Base-by-base conservation (phyloP, 495 filamentous ascomycete genomes). In the Hypoxylon lenormandii region DNA sequence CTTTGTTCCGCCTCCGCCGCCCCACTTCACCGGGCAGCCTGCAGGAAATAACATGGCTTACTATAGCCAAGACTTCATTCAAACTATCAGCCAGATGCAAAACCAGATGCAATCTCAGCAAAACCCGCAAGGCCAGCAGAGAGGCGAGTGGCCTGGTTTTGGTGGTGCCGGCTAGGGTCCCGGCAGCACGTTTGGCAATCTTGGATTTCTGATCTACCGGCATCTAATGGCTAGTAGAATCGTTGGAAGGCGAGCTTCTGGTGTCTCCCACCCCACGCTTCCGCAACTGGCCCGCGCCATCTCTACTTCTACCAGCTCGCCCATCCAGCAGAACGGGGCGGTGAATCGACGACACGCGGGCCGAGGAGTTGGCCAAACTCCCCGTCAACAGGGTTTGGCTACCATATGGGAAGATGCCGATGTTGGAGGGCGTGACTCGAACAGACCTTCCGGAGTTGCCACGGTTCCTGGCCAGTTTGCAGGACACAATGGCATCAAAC, bases 51-150 rank as follows among this genome's bases (percentile, higher is more conserved):
- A 48, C 18, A 11, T 33, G 30, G 40, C 71, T 36, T 88, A 88
- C 53, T 82, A 92, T 65, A 91, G 89, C 55, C 90, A 90, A 5
- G 81, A 86, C 0, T 89, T 92, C 78, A 82, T 91, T 42, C 60
- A 33, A 33, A 11, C 30, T 8, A 33, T 33, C 10, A 33, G 30
- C 10, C 30, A 33, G 30, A 33, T 78, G 15, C 79, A 81, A 65
- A 84, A 83, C 64, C 70, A 78, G 3, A 79, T 81, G 51, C 83
- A 83, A 58, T 70, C 55, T 16, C 79, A 83, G 51, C 76, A 78
- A 30, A 73, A 76, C 21, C 79, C 79, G 54, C 81, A 82, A 58
- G 73, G 76, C 19, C 79, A 80, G 52, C 81, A 82, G 57, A 72
- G 68, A 15, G 59, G 56, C 8, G 64, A 69, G 8, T 74, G 71